Evolutionary conservation across 306 rosid species (phyloP).

Genomic region (Corylus avellana): DNA sequence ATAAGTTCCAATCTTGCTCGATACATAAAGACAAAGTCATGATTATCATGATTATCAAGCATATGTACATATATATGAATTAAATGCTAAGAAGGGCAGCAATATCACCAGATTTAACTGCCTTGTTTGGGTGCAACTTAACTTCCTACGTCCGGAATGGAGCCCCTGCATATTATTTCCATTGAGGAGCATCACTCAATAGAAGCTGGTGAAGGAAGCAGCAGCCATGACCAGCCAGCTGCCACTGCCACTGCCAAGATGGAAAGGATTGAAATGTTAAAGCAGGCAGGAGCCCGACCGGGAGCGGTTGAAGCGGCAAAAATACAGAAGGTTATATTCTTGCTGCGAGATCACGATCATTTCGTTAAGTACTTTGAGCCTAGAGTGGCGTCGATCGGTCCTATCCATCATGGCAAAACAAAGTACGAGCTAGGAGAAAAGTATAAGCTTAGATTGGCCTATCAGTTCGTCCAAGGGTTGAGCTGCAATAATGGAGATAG

Average conservation of each 20-base stretch:
- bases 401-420: slow-evolving; percentile 16
- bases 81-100: too few species aligned
- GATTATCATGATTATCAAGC: too few species aligned
- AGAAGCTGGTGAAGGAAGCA: too few species aligned
- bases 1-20: neutral
- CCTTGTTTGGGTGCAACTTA: neutral
- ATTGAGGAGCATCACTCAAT: too few species aligned
- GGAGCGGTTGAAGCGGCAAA: neutral
- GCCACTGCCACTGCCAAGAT: neutral
- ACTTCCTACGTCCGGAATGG: neutral
- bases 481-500: neutral
- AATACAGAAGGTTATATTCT: slow-evolving; percentile 18
- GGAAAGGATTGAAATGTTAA: neutral
- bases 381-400: slow-evolving; percentile 22
- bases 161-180: too few species aligned
- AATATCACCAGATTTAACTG: neutral
- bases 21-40: neutral
- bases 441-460: slow-evolving; percentile 9
- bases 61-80: too few species aligned
- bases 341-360: neutral
- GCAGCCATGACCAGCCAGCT: too few species aligned
- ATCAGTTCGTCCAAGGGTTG: neutral
- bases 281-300: neutral
- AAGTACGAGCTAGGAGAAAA: neutral
- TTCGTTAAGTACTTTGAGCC: slow-evolving; percentile 13